Percentiles rank a stretch among this genome's conserved stretches.
Evolutionary conservation across 305 asterid species (phyloP).

Genomic region (Fraxinus platypoda): DNA sequence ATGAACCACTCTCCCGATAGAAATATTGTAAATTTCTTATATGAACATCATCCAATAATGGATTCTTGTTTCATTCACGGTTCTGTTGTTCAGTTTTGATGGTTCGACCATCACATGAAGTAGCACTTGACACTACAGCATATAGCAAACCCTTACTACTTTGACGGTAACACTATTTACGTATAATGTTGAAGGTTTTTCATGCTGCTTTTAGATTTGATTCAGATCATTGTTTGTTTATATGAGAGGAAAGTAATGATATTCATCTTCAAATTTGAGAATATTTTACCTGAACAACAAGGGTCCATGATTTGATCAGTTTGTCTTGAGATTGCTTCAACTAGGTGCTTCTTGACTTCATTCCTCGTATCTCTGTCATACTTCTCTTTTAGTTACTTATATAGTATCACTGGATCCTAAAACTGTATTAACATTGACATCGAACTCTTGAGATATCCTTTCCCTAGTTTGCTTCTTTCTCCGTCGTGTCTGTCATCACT

Average conservation of each 20-base stretch:
- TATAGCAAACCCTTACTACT: neutral
- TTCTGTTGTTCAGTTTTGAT: neutral
- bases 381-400: too few relatives aligned
- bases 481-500: too few relatives aligned
- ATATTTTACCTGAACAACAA: neutral
- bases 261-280: neutral
- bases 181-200: neutral
- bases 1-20: neutral
- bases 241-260: neutral
- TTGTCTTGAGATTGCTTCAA: neutral
- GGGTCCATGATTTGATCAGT: neutral
- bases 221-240: neutral
- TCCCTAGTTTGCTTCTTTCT: too few relatives aligned
- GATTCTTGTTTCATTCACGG: too few relatives aligned
- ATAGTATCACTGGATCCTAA: neutral
- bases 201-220: neutral
- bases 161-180: neutral
- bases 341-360: neutral
- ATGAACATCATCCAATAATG: neutral
- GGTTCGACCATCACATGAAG: neutral
- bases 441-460: too few relatives aligned
- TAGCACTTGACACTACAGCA: neutral
- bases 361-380: too few relatives aligned
- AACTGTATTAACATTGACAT: too few relatives aligned
- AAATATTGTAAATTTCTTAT: neutral